Percentiles rank a stretch among this genome's conserved stretches.
Conservation (phyloP, 2,329 filamentous ascomycete genomes). For the Xylariales sp. region DNA sequence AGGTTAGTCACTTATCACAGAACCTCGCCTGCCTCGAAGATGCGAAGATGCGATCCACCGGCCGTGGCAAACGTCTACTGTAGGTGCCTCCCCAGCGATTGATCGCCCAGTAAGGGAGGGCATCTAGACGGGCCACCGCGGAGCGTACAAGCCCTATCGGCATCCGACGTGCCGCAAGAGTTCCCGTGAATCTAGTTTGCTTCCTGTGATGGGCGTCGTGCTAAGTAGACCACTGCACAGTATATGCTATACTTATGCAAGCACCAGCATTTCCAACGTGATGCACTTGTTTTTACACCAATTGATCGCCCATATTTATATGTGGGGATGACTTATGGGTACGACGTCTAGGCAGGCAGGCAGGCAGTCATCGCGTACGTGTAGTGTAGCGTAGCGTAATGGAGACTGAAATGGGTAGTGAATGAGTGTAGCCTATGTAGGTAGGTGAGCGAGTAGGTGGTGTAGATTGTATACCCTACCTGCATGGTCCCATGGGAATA, state of each 20-base stretch:
- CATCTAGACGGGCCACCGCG: constrained; percentile 7
- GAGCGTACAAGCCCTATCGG: constrained; percentile 22
- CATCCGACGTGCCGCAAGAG: constrained; percentile 24
- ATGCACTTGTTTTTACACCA: neutral
- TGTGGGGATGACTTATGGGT: constrained; percentile 3
- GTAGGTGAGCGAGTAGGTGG: too few relatives aligned
- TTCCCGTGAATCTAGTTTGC: constrained; percentile 26
- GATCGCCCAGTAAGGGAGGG: neutral
- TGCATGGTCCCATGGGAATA: too few relatives aligned
- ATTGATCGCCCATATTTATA: neutral
- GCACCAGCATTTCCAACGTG: constrained; percentile 4
- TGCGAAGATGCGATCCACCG: neutral
- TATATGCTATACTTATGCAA: neutral
- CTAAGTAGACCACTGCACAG: neutral
- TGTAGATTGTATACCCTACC: too few relatives aligned
- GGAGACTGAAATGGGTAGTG: too few relatives aligned
- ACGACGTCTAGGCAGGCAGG: neutral
- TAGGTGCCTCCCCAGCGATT: neutral
- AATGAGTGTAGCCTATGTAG: neutral
- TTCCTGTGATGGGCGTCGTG: constrained; percentile 9
- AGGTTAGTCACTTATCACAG: neutral
- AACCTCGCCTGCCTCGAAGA: neutral
- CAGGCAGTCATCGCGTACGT: neutral
- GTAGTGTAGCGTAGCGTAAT: too few relatives aligned
- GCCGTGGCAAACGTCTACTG: neutral